Evolutionary conservation across 371 early-diverging fungal genomes (phyloP).

Genomic region (Saksenaea vasiformis): DNA sequence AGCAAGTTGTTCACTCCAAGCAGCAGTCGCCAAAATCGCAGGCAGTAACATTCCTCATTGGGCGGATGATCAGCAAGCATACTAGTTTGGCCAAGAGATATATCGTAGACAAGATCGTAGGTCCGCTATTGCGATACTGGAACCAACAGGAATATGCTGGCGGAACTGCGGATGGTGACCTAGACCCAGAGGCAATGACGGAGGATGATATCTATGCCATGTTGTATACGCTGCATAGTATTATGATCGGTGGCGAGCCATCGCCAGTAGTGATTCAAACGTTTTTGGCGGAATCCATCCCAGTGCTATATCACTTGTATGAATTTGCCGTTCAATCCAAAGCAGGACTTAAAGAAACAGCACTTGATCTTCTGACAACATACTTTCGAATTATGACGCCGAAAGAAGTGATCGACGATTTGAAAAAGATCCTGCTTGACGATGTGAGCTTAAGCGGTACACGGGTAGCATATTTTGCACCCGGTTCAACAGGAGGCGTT

Average conservation of each 20-base stretch:
- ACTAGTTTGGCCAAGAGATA: constrained; percentile 49
- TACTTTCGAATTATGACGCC: constrained; percentile 59
- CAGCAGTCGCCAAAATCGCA: constrained; percentile 36
- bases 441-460: constrained; percentile 43
- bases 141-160: constrained; percentile 18
- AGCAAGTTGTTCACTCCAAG: constrained; percentile 9
- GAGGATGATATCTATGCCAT: constrained; percentile 44
- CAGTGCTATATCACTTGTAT: constrained; percentile 64
- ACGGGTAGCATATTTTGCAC: constrained; percentile 61
- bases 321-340: constrained; percentile 55
- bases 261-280: constrained; percentile 59
- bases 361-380: constrained; percentile 50
- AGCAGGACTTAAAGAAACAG: constrained; percentile 50
- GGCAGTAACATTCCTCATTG: constrained; percentile 58
- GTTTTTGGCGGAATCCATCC: constrained; percentile 49
- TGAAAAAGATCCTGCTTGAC: constrained; percentile 58
- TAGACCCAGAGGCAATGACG: constrained; percentile 42
- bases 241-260: constrained; percentile 69
- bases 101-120: constrained; percentile 53
- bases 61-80: constrained; percentile 54
- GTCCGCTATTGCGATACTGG: constrained; percentile 41
- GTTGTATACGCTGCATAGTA: constrained; percentile 48
- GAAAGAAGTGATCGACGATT: constrained; percentile 45
- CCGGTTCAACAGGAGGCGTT: constrained; percentile 57
- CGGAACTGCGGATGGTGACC: not conserved